Conservation (phyloP, 805 yeast species). For the Candida taoyuanica region DNA sequence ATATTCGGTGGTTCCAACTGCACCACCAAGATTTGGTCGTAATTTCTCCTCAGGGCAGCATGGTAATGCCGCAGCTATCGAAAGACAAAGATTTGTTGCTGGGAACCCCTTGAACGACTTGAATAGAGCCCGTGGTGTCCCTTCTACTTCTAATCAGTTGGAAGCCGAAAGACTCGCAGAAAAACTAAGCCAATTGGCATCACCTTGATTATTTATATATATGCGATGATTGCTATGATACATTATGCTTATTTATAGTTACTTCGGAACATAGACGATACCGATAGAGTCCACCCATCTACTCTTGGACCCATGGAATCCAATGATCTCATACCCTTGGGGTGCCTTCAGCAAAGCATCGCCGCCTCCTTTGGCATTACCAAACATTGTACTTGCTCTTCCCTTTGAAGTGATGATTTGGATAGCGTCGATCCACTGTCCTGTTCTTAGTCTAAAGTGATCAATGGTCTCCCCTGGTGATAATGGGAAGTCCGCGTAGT, state of each 20-base stretch:
- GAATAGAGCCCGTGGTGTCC: conserved; percentile 21
- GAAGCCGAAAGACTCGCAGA: conserved; percentile 30
- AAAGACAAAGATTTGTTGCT: conserved; percentile 4
- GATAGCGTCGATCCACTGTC: conserved; percentile 87
- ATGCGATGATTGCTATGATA: too few relatives aligned
- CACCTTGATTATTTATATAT: background rate
- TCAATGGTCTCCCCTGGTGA: conserved; percentile 52
- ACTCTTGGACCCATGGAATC: conserved; percentile 65
- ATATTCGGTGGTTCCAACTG: conserved; percentile 73
- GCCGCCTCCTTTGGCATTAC: conserved; percentile 68
- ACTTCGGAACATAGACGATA: conserved; percentile 45
- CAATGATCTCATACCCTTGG: conserved; percentile 53
- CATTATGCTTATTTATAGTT: background rate
- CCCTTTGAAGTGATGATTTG: conserved; percentile 63
- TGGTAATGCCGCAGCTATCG: background rate
- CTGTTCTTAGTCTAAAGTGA: conserved; percentile 63
- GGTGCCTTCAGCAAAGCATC: conserved; percentile 61
- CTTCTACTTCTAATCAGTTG: conserved; percentile 2
- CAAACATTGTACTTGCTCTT: conserved; percentile 51
- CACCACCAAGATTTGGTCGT: conserved; percentile 40
- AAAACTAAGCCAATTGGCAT: conserved; percentile 19
- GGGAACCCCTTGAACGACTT: conserved; percentile 11
- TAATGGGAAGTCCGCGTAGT: conserved; percentile 54
- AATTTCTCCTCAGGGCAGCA: conserved; percentile 2
- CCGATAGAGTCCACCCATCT: conserved; percentile 76